Conservation (phyloP, 768 basidiomycete species). For the Rhodotorula toruloides region DNA sequence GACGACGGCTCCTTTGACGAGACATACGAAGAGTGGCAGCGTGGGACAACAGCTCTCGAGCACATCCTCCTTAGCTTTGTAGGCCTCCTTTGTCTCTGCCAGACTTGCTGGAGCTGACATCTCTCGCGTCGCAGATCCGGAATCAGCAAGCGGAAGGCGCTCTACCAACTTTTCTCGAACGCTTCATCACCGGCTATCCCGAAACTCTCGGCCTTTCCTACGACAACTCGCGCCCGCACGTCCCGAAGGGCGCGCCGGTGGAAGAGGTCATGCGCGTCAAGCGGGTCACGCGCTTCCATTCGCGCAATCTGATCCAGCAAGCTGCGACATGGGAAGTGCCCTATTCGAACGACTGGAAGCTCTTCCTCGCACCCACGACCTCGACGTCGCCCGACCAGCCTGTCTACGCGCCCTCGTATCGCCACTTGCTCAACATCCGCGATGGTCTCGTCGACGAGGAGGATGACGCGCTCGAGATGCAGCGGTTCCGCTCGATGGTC, state of each 20-base stretch:
- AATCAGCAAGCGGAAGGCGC: constrained; percentile 55
- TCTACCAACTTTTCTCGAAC: constrained; percentile 77
- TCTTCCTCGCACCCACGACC: constrained; percentile 25
- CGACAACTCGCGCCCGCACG: constrained; percentile 52
- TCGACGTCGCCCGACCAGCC: constrained; percentile 4
- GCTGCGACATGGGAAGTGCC: constrained; percentile 56
- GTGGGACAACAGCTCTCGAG: constrained; percentile 79
- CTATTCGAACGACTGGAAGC: constrained; percentile 40
- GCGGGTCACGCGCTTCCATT: constrained; percentile 80
- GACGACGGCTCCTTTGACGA: constrained; percentile 52
- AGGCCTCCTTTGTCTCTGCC: constrained; percentile 50
- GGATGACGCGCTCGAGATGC: constrained; percentile 36
- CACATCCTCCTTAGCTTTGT: constrained; percentile 88
- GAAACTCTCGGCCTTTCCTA: constrained; percentile 54
- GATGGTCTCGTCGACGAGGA: constrained; percentile 26
- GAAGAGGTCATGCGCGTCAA: constrained; percentile 71
- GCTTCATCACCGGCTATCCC: constrained; percentile 88
- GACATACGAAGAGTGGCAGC: constrained; percentile 67
- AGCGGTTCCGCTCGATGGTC: constrained; percentile 30
- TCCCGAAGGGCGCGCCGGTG: constrained; percentile 69
- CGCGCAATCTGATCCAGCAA: constrained; percentile 68
- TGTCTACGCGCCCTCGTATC: constrained; percentile 36
- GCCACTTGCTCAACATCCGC: constrained; percentile 43
- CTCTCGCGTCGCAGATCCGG: constrained; percentile 42
- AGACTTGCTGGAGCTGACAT: neutral